A percentile compares a stretch with the other conserved stretches of the same genome.
These are phyloP conservation scores for Terana coerulea DNA, from an alignment of 768 basidiomycete genomes.

Conservation along the genomic window DNA sequence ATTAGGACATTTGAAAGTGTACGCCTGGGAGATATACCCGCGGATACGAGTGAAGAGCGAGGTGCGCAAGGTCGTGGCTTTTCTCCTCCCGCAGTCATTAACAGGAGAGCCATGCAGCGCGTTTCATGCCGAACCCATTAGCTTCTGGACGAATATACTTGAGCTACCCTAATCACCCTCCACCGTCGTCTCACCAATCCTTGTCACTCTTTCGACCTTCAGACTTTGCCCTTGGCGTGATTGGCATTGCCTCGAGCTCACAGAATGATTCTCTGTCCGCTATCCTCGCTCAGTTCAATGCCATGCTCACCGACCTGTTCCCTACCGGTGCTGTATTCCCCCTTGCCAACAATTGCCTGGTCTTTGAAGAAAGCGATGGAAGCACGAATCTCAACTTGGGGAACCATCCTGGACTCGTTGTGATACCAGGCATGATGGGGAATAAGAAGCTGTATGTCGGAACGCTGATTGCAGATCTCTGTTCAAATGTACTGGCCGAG, in stretches of 20 bases:
- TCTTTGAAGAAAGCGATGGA: slow-evolving; percentile 71
- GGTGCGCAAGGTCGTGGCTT: slow-evolving; percentile 38
- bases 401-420: slow-evolving; percentile 60
- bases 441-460: slow-evolving; percentile 88
- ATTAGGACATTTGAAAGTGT: slow-evolving; percentile 72
- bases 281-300: slow-evolving; percentile 64
- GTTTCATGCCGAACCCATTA: slow-evolving; percentile 76
- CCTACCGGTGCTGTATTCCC: slow-evolving; percentile 68
- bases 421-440: slow-evolving; percentile 83
- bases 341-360: slow-evolving; percentile 77
- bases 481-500: slow-evolving; percentile 81
- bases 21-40: slow-evolving; percentile 78
- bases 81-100: neutral
- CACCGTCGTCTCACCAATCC: slow-evolving; percentile 59
- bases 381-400: slow-evolving; percentile 52
- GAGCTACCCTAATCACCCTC: slow-evolving; percentile 72
- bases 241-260: slow-evolving; percentile 78
- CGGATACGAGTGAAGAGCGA: slow-evolving; percentile 72
- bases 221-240: slow-evolving; percentile 81
- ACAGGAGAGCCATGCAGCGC: slow-evolving; percentile 39
- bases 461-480: slow-evolving; percentile 84
- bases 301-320: slow-evolving; percentile 60
- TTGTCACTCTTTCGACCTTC: slow-evolving; percentile 75
- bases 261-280: slow-evolving; percentile 48
- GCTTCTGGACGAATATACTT: slow-evolving; percentile 83